Evolutionary conservation across 2,329 filamentous ascomycete species (phyloP).

Genomic region (Fusarium goolgardi): DNA sequence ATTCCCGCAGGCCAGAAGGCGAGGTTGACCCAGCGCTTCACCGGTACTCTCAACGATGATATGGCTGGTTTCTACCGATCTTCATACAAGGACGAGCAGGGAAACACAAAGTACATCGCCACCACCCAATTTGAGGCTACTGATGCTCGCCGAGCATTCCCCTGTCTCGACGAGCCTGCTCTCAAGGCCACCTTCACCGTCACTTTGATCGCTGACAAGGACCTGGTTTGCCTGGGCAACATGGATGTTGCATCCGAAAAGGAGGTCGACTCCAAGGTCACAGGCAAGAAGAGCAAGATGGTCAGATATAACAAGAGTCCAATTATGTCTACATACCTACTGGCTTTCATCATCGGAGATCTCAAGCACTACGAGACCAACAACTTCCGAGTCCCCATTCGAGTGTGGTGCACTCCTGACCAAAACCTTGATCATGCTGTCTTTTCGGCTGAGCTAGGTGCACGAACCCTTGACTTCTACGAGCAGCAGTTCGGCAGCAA

Average conservation of each 20-base stretch:
- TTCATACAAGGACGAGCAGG: constrained; percentile 86
- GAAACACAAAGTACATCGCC: constrained; percentile 83
- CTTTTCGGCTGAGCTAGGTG: constrained; percentile 90
- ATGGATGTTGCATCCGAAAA: constrained; percentile 91
- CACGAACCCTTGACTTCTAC: constrained; percentile 91
- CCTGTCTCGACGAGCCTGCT: constrained; percentile 95
- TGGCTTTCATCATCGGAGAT: constrained; percentile 94
- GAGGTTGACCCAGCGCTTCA: constrained; percentile 71
- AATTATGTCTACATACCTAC: constrained; percentile 93
- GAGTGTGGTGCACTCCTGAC: constrained; percentile 93
- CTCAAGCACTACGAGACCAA: constrained; percentile 94
- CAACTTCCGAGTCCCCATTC: constrained; percentile 88
- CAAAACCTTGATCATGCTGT: constrained; percentile 90
- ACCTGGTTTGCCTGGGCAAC: constrained; percentile 92
- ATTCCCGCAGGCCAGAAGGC: constrained; percentile 82
- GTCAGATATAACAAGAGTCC: constrained; percentile 94
- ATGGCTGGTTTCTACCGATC: constrained; percentile 99
- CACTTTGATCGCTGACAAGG: constrained; percentile 89
- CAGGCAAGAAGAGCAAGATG: constrained; percentile 74
- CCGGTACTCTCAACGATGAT: constrained; percentile 86
- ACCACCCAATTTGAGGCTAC: constrained; percentile 98
- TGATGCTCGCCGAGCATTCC: constrained; percentile 91
- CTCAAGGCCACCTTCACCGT: constrained; percentile 94
- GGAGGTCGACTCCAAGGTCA: constrained; percentile 74
- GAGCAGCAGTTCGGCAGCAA: constrained; percentile 91